Evolutionary conservation across 352 stramenopile genomes (phyloP), one percentile per base, ranked within the genome.

Genomic region (Phytophthora brassicae): DNA sequence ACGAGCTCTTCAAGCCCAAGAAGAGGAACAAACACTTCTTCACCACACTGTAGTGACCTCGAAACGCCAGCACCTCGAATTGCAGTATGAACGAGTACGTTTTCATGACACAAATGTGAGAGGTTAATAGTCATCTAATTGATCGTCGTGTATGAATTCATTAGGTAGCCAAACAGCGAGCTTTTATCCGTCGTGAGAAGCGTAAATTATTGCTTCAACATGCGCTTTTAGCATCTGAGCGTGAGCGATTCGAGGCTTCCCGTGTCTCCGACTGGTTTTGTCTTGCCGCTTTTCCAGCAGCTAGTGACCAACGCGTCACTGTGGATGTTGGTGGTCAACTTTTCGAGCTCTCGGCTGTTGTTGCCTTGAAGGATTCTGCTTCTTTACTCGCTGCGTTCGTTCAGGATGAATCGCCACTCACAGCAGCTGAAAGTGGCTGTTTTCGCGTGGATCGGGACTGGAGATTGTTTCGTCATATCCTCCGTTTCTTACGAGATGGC

Each of bases 401-500:
- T 13, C 69, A 75, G 14, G 70, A 88, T 23, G 79, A 92, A 47
- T 88, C 83, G 12, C 83, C 85, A 3, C 71, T 94, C 8, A 65
- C 50, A 6, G 53, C 56, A n/a, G 39, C 68, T n/a, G 77, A 91
- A 51, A 81, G 74, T 45, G 83, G 83, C 16, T 89, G 83, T 62
- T 92, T 91, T 50, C 79, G 81, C 8, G 64, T 94, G 5, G 79
- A 92, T 62, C 77, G 83, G 13, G 80, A 92, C 62, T 90, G 81
- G 81, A 83, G 75, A 70, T 48, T 93, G 23, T 92, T 93, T 49
- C 80, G 86, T 7, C 82, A 91, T 35, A 70, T 91, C 52, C 72
- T 95, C n/a, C 67, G 81, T 7, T 92, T 93, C 56, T 70, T 93
- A 3, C 80, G 84, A n/a, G 86, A 95, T 49, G 83, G 83, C 0